These are phyloP conservation scores for Laetiporus sulphureus DNA, from an alignment of 1,284 basidiomycete genomes.

Conservation along the genomic window DNA sequence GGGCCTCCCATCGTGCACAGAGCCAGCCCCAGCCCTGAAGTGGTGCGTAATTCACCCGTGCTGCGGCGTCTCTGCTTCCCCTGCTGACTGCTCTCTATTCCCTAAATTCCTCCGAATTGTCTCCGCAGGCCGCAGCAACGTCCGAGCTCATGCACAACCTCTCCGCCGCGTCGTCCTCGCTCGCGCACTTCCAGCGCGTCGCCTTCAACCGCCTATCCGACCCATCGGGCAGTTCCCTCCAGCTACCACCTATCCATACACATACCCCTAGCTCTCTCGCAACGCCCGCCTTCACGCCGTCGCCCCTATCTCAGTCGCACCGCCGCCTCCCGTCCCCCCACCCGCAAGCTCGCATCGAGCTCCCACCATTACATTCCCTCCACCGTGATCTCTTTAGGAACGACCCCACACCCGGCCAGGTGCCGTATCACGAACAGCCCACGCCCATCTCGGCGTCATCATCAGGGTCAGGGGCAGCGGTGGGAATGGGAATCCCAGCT, in stretches of 20 bases:
- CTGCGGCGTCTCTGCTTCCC: neutral
- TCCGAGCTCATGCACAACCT: constrained; percentile 45
- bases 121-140: constrained; percentile 38
- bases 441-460: too few relatives aligned
- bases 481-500: too few relatives aligned
- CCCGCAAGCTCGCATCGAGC: constrained; percentile 20
- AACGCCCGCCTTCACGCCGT: constrained; percentile 20
- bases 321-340: constrained; percentile 21
- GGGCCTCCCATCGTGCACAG: constrained; percentile 9
- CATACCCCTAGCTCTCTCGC: constrained; percentile 28
- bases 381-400: constrained; percentile 13
- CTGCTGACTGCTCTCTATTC: constrained; percentile 2
- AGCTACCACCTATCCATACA: constrained; percentile 24
- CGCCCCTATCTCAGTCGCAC: constrained; percentile 15
- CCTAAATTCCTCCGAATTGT: neutral
- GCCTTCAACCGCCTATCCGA: constrained; percentile 17
- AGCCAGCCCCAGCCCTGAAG: constrained; percentile 30
- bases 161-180: constrained; percentile 35
- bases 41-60: constrained; percentile 28
- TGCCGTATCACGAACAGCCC: constrained; percentile 1
- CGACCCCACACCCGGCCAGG: constrained; percentile 10
- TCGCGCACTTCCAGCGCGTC: constrained; percentile 33
- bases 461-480: too few relatives aligned
- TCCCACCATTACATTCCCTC: constrained; percentile 17
- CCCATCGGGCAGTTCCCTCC: constrained; percentile 8